These are phyloP conservation scores for Cyclanthera cordifolia DNA, from an alignment of 306 rosid genomes.

Conservation along the genomic window DNA sequence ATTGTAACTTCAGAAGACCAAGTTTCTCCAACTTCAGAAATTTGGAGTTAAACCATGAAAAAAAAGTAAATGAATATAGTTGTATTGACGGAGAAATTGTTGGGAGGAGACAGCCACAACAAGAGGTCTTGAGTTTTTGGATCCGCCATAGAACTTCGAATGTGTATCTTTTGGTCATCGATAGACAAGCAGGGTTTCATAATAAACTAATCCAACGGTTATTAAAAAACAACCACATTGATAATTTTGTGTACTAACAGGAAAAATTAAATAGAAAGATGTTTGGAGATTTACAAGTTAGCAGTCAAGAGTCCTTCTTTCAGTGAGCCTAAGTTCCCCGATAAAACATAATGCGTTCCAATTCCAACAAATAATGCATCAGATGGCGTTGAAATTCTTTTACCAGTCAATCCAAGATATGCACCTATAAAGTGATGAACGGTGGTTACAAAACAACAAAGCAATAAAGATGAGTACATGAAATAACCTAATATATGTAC, in stretches of 20 bases:
- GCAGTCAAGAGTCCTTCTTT: constrained; percentile 76
- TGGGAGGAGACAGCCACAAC: not conserved
- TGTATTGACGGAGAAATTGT: not conserved
- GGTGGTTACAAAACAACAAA: constrained; percentile 7
- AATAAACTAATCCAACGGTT: too few relatives aligned
- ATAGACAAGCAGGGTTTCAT: too few relatives aligned
- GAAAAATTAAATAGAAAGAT: constrained; percentile 7
- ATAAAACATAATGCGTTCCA: constrained; percentile 88
- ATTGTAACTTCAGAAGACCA: constrained; percentile 6
- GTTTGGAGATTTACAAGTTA: constrained; percentile 49
- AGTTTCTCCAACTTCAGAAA: constrained; percentile 4
- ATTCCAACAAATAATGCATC: constrained; percentile 85
- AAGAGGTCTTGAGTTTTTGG: too few relatives aligned
- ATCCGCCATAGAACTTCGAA: too few relatives aligned
- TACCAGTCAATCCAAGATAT: constrained; percentile 93
- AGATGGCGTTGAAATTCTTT: constrained; percentile 66
- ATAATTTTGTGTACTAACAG: not conserved
- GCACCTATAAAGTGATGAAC: constrained; percentile 47
- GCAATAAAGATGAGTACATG: not conserved
- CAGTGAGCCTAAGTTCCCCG: constrained; percentile 62
- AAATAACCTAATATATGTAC: not conserved
- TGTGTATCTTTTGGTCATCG: too few relatives aligned
- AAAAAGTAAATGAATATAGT: constrained; percentile 2
- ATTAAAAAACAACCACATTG: too few relatives aligned
- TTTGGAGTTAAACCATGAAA: not conserved